These are phyloP conservation scores for Carex parvula DNA, from an alignment of 176 grass and related monocot genomes.

Conservation along the genomic window DNA sequence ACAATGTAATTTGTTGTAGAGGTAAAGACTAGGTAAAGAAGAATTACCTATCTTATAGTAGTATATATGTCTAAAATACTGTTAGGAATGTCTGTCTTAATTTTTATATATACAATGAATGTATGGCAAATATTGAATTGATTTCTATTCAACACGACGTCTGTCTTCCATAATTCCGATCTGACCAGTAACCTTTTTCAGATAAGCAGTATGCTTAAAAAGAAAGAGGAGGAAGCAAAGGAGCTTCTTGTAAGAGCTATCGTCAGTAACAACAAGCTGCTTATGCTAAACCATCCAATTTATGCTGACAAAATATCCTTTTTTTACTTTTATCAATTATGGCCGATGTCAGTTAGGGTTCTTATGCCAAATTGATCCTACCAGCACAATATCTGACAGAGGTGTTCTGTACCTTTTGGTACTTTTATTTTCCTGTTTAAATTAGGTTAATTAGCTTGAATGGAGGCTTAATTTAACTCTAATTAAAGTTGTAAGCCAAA, in stretches of 20 bases:
- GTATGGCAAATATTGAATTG: neutral
- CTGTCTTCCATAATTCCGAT: neutral
- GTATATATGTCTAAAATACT: neutral
- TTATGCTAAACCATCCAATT: slow-evolving; percentile 95
- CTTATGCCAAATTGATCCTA: neutral
- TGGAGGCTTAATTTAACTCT: neutral
- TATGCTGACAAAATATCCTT: slow-evolving; percentile 94
- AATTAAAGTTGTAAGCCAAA: neutral
- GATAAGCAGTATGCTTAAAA: slow-evolving; percentile 79
- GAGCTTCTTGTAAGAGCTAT: slow-evolving; percentile 77
- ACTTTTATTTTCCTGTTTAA: neutral
- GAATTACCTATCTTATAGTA: neutral
- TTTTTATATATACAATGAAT: neutral
- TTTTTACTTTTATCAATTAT: slow-evolving; percentile 25
- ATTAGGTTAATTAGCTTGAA: neutral
- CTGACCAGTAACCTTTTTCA: slow-evolving; percentile 37
- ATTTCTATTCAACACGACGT: neutral
- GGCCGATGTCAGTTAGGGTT: neutral
- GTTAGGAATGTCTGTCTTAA: slow-evolving; percentile 12
- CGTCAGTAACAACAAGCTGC: slow-evolving; percentile 69
- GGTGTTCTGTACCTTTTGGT: neutral
- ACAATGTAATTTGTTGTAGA: neutral
- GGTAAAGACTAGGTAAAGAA: neutral
- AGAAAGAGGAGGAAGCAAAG: slow-evolving; percentile 83
- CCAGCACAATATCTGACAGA: neutral